Evolutionary conservation across 2,329 filamentous ascomycete genomes (phyloP).

Genomic region (Calonectria hongkongensis): DNA sequence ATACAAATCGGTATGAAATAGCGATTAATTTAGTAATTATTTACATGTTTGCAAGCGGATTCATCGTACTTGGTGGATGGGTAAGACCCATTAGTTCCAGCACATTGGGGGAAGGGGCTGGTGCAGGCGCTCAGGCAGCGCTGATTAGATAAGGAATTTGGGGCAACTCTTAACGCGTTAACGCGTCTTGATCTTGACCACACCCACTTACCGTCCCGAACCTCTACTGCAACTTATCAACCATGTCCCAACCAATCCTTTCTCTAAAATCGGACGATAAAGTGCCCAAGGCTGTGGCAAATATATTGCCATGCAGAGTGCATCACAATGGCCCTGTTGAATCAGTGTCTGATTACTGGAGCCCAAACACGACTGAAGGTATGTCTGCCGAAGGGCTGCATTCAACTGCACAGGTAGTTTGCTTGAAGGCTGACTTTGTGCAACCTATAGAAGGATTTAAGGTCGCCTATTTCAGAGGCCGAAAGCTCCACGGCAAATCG

Average conservation of each 20-base stretch:
- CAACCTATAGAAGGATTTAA: slow-evolving; percentile 67
- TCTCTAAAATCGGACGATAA: slow-evolving; percentile 57
- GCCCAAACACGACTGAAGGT: slow-evolving; percentile 70
- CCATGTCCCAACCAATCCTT: slow-evolving; percentile 67
- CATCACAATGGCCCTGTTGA: slow-evolving; percentile 85
- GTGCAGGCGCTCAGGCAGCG: not conserved
- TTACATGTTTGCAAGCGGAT: not conserved
- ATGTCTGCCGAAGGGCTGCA: slow-evolving; percentile 48
- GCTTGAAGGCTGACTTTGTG: not conserved
- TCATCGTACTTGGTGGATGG: not conserved
- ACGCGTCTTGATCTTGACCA: slow-evolving; percentile 44
- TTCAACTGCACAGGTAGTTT: not conserved
- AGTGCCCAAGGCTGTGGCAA: slow-evolving; percentile 70
- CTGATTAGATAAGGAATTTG: slow-evolving; percentile 38
- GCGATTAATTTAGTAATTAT: not conserved
- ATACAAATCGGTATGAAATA: not conserved
- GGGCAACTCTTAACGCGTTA: slow-evolving; percentile 46
- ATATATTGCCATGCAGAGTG: slow-evolving; percentile 88
- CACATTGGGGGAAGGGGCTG: not conserved
- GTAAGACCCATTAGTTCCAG: not conserved
- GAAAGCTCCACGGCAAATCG: slow-evolving; percentile 82
- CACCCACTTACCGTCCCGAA: not conserved
- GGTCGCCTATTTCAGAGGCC: slow-evolving; percentile 84
- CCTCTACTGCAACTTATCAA: not conserved
- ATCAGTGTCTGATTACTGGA: slow-evolving; percentile 81